Conservation (phyloP, 768 basidiomycete species). For the Rossbeevera mucosa region DNA sequence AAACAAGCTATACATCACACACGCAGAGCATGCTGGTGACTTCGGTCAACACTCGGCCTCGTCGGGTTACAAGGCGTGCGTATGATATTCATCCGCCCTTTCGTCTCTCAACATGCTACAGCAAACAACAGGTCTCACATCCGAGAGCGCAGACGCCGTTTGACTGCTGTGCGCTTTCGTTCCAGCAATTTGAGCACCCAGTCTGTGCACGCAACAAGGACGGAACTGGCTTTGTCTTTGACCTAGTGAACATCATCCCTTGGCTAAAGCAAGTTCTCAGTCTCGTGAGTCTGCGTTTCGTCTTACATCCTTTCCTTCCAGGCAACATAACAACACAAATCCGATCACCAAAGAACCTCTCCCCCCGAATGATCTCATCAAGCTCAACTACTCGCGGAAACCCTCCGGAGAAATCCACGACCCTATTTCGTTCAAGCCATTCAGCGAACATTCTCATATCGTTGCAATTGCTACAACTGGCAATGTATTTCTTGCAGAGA, state of each 20-base stretch:
- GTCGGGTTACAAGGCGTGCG: constrained; percentile 65
- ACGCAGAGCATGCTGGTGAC: constrained; percentile 78
- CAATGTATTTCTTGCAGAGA: constrained; percentile 91
- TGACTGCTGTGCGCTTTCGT: constrained; percentile 88
- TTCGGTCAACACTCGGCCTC: constrained; percentile 81
- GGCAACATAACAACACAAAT: constrained; percentile 77
- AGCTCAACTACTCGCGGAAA: constrained; percentile 80
- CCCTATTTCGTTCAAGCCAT: constrained; percentile 96
- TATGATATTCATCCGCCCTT: constrained; percentile 9
- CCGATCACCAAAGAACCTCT: constrained; percentile 73
- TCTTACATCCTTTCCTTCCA: constrained; percentile 28
- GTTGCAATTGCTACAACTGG: constrained; percentile 86
- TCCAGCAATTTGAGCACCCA: constrained; percentile 85
- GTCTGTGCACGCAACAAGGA: constrained; percentile 83
- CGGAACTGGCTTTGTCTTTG: constrained; percentile 79
- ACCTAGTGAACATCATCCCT: constrained; percentile 87
- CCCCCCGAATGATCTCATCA: constrained; percentile 68
- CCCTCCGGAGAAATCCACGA: constrained; percentile 86
- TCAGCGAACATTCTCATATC: constrained; percentile 94
- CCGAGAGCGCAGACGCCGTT: constrained; percentile 69
- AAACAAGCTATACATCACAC: constrained; percentile 83
- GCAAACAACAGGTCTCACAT: constrained; percentile 65
- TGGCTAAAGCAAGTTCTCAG: constrained; percentile 74
- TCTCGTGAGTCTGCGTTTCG: constrained; percentile 2
- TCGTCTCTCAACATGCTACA: constrained; percentile 26